These are phyloP conservation scores for Eremothecium gossypii DNA, from an alignment of 1,139 yeast genomes.

Conservation along the genomic window DNA sequence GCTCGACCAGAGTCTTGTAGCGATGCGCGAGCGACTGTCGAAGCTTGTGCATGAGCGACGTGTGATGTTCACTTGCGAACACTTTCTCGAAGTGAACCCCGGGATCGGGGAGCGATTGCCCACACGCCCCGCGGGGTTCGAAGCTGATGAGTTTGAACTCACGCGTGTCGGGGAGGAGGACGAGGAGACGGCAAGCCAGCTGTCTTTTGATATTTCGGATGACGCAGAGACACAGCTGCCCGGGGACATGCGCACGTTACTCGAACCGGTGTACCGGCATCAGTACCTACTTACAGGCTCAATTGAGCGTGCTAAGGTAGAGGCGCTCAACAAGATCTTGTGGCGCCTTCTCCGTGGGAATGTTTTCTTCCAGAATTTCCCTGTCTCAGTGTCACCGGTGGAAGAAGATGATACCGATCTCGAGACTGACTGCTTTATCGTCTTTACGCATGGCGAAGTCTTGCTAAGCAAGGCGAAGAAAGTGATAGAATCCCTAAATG, in stretches of 20 bases:
- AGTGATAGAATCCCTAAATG: conserved; percentile 60
- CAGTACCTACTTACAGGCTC: conserved; percentile 48
- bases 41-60: conserved; percentile 40
- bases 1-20: conserved; percentile 37
- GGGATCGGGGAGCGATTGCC: conserved; percentile 20
- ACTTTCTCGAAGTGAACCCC: conserved; percentile 32
- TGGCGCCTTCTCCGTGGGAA: conserved; percentile 73
- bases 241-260: conserved; percentile 6
- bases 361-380: conserved; percentile 54
- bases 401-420: conserved; percentile 34
- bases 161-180: conserved; percentile 13
- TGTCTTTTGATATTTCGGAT: conserved; percentile 20
- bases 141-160: conserved; percentile 20
- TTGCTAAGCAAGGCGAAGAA: conserved; percentile 47
- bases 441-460: conserved; percentile 63
- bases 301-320: conserved; percentile 51
- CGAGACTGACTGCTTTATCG: conserved; percentile 52
- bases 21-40: conserved; percentile 32
- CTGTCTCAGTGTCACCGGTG: conserved; percentile 39
- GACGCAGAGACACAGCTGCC: conserved; percentile 11
- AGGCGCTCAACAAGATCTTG: conserved; percentile 53
- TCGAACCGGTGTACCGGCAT: conserved; percentile 22
- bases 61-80: conserved; percentile 39
- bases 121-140: conserved; percentile 11
- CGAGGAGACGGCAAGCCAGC: conserved; percentile 22